These are phyloP conservation scores for Hymenoscyphus scutula DNA, from an alignment of 2,329 filamentous ascomycete genomes.

Conservation along the genomic window DNA sequence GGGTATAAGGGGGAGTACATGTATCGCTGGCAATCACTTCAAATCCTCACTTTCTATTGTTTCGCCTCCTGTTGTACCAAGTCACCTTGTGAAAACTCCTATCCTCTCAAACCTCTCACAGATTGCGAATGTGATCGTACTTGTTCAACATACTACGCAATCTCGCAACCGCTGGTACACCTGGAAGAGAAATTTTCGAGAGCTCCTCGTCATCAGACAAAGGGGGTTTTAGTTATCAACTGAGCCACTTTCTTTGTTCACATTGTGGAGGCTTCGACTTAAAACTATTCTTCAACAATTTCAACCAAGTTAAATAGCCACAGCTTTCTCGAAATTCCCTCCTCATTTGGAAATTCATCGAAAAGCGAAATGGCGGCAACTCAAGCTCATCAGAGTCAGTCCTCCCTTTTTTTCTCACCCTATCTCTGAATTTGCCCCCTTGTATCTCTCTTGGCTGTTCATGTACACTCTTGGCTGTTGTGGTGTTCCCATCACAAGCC, in stretches of 20 bases:
- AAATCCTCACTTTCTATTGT: not conserved
- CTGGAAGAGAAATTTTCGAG: not conserved
- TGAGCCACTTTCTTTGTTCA: constrained; percentile 3
- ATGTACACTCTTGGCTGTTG: constrained; percentile 12
- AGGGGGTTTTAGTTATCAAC: not conserved
- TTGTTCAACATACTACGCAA: constrained; percentile 10
- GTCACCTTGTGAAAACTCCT: not conserved
- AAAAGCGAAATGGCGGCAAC: not conserved
- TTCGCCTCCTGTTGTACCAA: constrained; percentile 4
- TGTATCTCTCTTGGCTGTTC: constrained; percentile 8
- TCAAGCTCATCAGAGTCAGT: constrained; percentile 9
- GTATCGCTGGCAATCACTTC: not conserved
- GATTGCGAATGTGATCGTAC: constrained; percentile 8
- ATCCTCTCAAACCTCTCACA: not conserved
- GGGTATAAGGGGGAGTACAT: not conserved
- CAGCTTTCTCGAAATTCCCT: not conserved
- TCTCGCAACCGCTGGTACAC: not conserved
- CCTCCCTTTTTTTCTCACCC: not conserved
- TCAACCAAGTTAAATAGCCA: not conserved
- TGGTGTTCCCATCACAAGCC: not conserved
- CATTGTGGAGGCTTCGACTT: not conserved
- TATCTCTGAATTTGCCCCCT: constrained; percentile 1
- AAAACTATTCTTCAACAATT: not conserved
- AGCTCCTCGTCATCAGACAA: constrained; percentile 9
- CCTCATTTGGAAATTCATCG: not conserved